These are phyloP conservation scores for Erythrobasidium yunnanense DNA, from an alignment of 768 basidiomycete species.

Conservation along the genomic window DNA sequence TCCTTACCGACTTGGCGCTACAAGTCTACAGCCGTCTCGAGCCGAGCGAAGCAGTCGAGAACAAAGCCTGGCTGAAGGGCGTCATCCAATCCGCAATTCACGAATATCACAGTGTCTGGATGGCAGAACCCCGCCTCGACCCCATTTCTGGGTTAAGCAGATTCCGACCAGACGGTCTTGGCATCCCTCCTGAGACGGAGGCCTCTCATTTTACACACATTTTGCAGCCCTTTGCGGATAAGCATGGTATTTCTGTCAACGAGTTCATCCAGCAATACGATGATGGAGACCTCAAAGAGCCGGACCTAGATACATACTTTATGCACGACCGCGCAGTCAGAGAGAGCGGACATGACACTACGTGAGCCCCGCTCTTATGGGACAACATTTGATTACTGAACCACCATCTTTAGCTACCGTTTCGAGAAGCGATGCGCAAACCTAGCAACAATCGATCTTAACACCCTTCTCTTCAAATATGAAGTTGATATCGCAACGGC, in stretches of 20 bases:
- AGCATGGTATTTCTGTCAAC: conserved; percentile 80
- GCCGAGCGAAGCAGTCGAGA: conserved; percentile 63
- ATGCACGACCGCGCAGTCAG: conserved; percentile 86
- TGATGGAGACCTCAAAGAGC: conserved; percentile 67
- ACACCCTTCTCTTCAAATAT: conserved; percentile 94
- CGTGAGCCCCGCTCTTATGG: too few relatives aligned
- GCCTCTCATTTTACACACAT: conserved; percentile 97
- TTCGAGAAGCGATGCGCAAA: conserved; percentile 97
- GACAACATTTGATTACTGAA: too few relatives aligned
- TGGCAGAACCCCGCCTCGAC: conserved; percentile 85
- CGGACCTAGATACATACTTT: conserved; percentile 90
- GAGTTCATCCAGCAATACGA: conserved; percentile 98
- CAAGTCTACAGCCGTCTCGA: conserved; percentile 96
- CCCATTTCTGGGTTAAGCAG: conserved; percentile 87
- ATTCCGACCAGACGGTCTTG: conserved; percentile 82
- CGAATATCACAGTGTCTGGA: conserved; percentile 97
- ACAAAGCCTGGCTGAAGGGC: conserved; percentile 82
- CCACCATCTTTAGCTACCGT: conserved; percentile 69
- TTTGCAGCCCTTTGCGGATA: conserved; percentile 83
- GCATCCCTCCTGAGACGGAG: conserved; percentile 97
- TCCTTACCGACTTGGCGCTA: conserved; percentile 95
- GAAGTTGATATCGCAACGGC: conserved; percentile 97
- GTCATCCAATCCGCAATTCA: conserved; percentile 97
- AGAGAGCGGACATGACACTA: conserved; percentile 61
- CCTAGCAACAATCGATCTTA: conserved; percentile 89